Base-by-base conservation (phyloP, 1,284 basidiomycete species). In the Vanrija humicola region DNA sequence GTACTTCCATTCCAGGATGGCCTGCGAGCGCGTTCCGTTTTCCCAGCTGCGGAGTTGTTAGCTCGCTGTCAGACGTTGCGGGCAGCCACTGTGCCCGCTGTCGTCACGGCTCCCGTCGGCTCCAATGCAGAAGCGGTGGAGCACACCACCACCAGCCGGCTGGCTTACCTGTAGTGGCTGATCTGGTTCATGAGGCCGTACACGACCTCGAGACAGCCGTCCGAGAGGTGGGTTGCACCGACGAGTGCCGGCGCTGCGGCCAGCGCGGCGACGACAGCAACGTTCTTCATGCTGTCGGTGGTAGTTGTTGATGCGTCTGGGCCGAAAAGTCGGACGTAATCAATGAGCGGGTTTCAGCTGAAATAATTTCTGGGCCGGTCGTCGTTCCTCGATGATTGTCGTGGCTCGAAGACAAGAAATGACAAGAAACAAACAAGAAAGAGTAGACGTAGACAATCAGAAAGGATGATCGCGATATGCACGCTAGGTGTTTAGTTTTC, bases 11-110 rank as follows among this genome's bases (percentile, higher is more conserved):
- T 90, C 87, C 48, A 87, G 78, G 49, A 89, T 80, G 0, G 89
- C 83, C 73, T 90, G 79, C 5, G 85, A 78, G 45, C 84, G 81
- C 1, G 88, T 87, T n/a, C 89, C 89, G 45, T 89, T 80, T 69
- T 91, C 89, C 89, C 89, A 91, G 65, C 87, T 89, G 64, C 19
- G 3, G 16, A 14, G 46, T 8, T 42, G 16, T n/a, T n/a, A 42
- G 39, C 14, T 42, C 46, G 21, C 26, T n/a, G 3, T 23, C 21
- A 23, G 21, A 23, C 5, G 21, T 23, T 23, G 21, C 21, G 21
- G 21, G 21, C 21, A 23, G 5, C 21, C 34, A 2, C 34, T 34
- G 34, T 34, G 9, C 14, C 34, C 28, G 28, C 10, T 28, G 10
- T 12, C 9, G 34, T 34, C 34, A 34, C 34, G 34, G 34, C 12